Evolutionary conservation across 2,329 filamentous ascomycete species (phyloP).

Genomic region (Claviceps maximensis): DNA sequence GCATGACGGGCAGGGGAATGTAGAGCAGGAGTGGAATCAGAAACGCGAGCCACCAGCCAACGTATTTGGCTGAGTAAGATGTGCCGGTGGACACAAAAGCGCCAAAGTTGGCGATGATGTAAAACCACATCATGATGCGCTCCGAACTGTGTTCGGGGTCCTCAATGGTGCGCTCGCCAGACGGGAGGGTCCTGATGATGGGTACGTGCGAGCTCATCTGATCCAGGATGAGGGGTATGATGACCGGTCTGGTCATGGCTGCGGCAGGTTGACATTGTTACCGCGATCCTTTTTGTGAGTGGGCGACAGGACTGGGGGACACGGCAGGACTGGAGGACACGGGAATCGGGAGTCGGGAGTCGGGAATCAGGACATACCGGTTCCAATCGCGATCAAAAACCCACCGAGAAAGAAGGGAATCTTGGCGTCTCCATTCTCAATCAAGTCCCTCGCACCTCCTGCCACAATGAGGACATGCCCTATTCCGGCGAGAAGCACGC

Average conservation of each 20-base stretch:
- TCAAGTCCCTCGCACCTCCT: slow-evolving; percentile 35
- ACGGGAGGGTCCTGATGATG: slow-evolving; percentile 21
- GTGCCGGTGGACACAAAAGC: slow-evolving; percentile 39
- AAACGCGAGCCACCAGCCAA: slow-evolving; percentile 36
- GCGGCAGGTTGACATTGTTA: no score
- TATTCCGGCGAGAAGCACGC: slow-evolving; percentile 52
- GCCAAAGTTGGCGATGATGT: slow-evolving; percentile 41
- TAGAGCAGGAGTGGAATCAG: slow-evolving; percentile 38
- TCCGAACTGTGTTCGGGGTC: slow-evolving; percentile 52
- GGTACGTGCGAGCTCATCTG: slow-evolving; percentile 44
- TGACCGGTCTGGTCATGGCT: slow-evolving; percentile 56
- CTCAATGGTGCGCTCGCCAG: slow-evolving; percentile 53
- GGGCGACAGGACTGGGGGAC: no score
- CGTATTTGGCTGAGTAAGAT: slow-evolving; percentile 37
- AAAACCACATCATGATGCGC: slow-evolving; percentile 54
- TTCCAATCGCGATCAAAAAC: slow-evolving; percentile 43
- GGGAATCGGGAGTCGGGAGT: no score
- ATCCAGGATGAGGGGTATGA: slow-evolving; percentile 54
- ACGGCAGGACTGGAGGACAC: no score
- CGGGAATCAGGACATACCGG: slow-evolving; percentile 30
- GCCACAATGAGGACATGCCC: slow-evolving; percentile 57
- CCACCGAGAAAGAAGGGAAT: slow-evolving; percentile 48
- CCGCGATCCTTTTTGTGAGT: no score
- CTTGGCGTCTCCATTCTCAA: slow-evolving; percentile 32
- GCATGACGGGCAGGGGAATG: slow-evolving; percentile 42